phyloP scores from a whole-genome alignment of 352 stramenopile species.

The Pythium vanterpoolii region DNA sequence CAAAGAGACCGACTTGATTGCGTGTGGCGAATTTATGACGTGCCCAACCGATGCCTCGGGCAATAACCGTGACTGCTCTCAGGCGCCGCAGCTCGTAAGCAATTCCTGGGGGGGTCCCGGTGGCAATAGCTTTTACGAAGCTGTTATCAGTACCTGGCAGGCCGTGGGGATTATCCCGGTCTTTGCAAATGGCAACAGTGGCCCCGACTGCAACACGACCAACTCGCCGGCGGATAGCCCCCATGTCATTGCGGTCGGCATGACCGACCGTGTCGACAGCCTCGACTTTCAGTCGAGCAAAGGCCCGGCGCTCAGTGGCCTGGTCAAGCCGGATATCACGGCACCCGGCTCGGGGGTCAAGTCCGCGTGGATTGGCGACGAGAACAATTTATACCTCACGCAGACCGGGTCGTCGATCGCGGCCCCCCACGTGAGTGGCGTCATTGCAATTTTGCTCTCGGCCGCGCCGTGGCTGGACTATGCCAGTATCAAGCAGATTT shows the following conservation, averaged over 20 bases:
- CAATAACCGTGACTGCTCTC: conserved; percentile 2
- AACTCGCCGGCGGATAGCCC: conserved; percentile 16
- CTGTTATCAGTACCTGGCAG: conserved; percentile 20
- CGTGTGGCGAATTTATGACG: conserved; percentile 28
- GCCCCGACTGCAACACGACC: conserved; percentile 10
- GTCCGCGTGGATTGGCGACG: background rate
- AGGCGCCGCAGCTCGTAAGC: conserved; percentile 11
- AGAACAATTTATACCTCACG: background rate
- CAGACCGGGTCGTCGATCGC: conserved; percentile 17
- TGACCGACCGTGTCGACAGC: conserved; percentile 3
- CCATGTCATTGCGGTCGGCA: conserved; percentile 28
- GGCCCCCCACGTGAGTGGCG: conserved; percentile 18
- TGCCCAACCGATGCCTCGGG: conserved; percentile 7
- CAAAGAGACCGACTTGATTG: conserved; percentile 18
- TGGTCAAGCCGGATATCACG: conserved; percentile 20
- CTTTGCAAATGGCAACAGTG: conserved; percentile 27
- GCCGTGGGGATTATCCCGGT: conserved; percentile 24
- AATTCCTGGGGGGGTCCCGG: conserved; percentile 19
- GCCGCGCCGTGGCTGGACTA: background rate
- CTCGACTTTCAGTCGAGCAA: conserved; percentile 8
- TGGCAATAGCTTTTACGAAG: conserved; percentile 7
- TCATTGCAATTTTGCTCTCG: conserved; percentile 6
- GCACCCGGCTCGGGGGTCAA: conserved; percentile 15
- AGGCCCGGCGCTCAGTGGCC: conserved; percentile 9
- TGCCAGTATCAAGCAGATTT: no score